Evolutionary conservation across 768 basidiomycete genomes (phyloP), one percentile per base, ranked within the genome.

Genomic region (Polyporus arcularius): DNA sequence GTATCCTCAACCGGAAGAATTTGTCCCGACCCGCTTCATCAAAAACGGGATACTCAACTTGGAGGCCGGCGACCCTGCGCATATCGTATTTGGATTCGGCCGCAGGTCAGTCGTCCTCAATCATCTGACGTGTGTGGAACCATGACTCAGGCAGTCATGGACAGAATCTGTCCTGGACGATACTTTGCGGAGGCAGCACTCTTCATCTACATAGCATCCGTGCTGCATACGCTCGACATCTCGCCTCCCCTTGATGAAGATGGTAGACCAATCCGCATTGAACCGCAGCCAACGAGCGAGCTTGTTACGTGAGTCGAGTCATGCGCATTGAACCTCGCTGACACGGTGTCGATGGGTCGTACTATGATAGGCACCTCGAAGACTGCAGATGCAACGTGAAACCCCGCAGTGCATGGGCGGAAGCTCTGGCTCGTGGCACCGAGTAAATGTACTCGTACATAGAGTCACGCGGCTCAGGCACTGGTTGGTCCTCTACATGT

Each of bases 1-100:
- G n/a, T 85, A 76, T 65, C 79, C 78, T 1, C 71, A 82, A 11
- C 84, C 84, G 0, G 65, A 72, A 7, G 65, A 61, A 16, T 85
- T 86, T 66, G 75, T 79, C 42, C 84, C 84, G 0, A 78, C 80
- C 28, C 73, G 83, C 18, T 84, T 80, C 66, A 50, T 81, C 38
- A 65, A 68, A 39, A 51, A 67, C 32, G 63, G 65, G 35, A 7
- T 11, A 11, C 35, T 35, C 35, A 35, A 11, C 35, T 7, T 35
- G 35, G 4, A 57, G 45, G 32, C 39, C 55, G 50, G 8, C 26
- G 49, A 49, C 18, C 57, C 57, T 42, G 41, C 31, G 5, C 6
- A 14, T n/a, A 26, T 67, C 16, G 57, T 59, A 12, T 72, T 71
- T 55, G 70, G 68, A n/a, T 66, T 43, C 52, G 69, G 67, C 21